Evolutionary conservation across 805 yeast species (phyloP).

Genomic region (Candida wancherniae): DNA sequence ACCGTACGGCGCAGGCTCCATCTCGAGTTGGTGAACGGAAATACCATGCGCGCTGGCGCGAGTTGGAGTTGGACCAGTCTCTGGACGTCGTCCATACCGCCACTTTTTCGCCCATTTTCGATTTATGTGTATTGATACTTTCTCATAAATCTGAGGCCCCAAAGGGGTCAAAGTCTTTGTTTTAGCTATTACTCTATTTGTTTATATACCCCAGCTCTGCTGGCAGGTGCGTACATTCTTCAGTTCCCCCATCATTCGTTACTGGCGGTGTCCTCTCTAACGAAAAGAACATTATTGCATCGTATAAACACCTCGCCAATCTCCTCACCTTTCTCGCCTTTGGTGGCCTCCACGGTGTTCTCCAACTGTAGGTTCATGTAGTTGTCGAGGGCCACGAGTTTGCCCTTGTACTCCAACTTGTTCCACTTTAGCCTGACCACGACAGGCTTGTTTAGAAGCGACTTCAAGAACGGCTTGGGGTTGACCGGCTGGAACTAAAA

Average conservation of each 20-base stretch:
- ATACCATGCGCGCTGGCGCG: no score
- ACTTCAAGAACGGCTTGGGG: slow-evolving; percentile 86
- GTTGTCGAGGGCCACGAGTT: slow-evolving; percentile 73
- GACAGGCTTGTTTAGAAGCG: slow-evolving; percentile 66
- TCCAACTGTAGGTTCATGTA: slow-evolving; percentile 86
- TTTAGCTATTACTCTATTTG: no score
- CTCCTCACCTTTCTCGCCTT: slow-evolving; percentile 36
- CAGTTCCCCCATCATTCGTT: no score
- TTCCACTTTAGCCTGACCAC: slow-evolving; percentile 87
- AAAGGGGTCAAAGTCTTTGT: no score
- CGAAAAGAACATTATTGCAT: slow-evolving; percentile 85
- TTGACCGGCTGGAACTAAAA: slow-evolving; percentile 57
- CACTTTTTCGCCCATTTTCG: no score
- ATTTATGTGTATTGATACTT: no score
- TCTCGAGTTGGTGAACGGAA: slow-evolving; percentile 3
- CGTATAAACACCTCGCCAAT: slow-evolving; percentile 81
- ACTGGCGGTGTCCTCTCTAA: slow-evolving; percentile 46
- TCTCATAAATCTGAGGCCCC: no score
- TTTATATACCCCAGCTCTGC: no score
- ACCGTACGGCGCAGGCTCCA: slow-evolving; percentile 35
- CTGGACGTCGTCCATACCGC: no score
- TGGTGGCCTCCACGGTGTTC: slow-evolving; percentile 45
- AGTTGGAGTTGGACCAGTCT: no score
- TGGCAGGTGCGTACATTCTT: no score
- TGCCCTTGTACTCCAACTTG: slow-evolving; percentile 80